phyloP scores from a whole-genome alignment of 2,329 filamentous ascomycete species.

The Xylariaceae sp. region DNA sequence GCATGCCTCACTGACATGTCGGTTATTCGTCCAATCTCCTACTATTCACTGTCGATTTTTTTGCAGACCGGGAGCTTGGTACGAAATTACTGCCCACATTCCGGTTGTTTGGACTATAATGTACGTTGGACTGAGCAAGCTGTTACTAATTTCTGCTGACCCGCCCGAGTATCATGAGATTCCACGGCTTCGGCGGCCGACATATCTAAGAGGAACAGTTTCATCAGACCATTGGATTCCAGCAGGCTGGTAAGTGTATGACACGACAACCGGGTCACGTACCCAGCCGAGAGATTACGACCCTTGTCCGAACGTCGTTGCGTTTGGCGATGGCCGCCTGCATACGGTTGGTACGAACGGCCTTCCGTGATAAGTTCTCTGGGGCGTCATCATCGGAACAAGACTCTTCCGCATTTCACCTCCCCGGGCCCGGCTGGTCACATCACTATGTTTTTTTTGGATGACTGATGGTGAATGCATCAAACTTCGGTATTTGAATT shows the following conservation, averaged over 20 bases:
- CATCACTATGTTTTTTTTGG: conserved; percentile 13
- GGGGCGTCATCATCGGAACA: conserved; percentile 5
- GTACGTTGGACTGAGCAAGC: not conserved
- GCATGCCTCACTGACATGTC: not conserved
- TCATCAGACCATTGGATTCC: conserved; percentile 20
- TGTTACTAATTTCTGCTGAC: not conserved
- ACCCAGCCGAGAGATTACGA: conserved; percentile 16
- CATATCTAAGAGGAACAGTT: conserved; percentile 16
- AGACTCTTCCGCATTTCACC: conserved; percentile 5
- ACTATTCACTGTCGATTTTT: not conserved
- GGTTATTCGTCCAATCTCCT: too few relatives aligned
- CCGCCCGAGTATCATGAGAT: conserved; percentile 21
- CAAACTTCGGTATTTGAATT: too few relatives aligned
- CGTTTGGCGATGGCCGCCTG: conserved; percentile 13
- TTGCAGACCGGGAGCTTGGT: not conserved
- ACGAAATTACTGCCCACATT: too few relatives aligned
- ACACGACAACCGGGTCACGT: conserved; percentile 23
- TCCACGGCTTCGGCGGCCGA: conserved; percentile 19
- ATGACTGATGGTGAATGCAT: conserved; percentile 8
- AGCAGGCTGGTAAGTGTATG: conserved; percentile 26
- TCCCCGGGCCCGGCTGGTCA: conserved; percentile 14
- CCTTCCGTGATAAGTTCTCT: conserved; percentile 2
- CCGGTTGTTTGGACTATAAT: not conserved
- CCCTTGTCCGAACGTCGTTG: conserved; percentile 20
- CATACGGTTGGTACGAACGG: conserved; percentile 3